These are phyloP conservation scores for Nissolia schottii DNA, from an alignment of 306 rosid genomes.

Conservation along the genomic window DNA sequence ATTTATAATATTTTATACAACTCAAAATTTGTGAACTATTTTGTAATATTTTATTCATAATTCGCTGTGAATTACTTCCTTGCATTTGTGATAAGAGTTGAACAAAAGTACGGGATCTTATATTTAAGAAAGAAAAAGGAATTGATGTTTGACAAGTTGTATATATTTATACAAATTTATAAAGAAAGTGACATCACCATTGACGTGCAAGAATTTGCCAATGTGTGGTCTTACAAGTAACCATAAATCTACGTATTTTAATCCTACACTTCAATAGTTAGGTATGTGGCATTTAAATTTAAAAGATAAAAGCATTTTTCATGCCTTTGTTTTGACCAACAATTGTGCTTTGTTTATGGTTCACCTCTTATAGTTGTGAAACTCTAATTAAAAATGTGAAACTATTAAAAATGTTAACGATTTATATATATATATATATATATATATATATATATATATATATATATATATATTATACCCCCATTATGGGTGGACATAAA, in stretches of 20 bases:
- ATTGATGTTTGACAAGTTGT: background rate
- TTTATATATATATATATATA: too few species aligned
- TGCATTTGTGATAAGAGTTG: background rate
- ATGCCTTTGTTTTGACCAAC: background rate
- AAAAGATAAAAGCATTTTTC: background rate
- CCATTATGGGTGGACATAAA: too few species aligned
- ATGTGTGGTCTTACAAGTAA: background rate
- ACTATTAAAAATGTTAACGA: too few species aligned
- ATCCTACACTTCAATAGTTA: background rate
- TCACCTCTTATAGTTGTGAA: too few species aligned
- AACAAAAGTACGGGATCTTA: background rate
- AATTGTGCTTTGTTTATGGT: background rate
- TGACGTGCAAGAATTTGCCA: conserved; percentile 15
- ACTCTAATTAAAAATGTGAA: too few species aligned
- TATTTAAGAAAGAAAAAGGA: background rate
- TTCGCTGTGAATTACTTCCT: conserved; percentile 9
- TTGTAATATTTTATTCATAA: too few species aligned
- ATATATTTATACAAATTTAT: background rate
- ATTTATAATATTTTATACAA: too few species aligned
- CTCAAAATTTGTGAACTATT: too few species aligned
- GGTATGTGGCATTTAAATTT: background rate
- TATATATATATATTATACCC: too few species aligned
- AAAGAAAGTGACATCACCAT: background rate
- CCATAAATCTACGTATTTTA: background rate
- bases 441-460: too few species aligned